Base-by-base conservation (phyloP, 31 red algal species). In the Odonthalia washingtoniensis region DNA sequence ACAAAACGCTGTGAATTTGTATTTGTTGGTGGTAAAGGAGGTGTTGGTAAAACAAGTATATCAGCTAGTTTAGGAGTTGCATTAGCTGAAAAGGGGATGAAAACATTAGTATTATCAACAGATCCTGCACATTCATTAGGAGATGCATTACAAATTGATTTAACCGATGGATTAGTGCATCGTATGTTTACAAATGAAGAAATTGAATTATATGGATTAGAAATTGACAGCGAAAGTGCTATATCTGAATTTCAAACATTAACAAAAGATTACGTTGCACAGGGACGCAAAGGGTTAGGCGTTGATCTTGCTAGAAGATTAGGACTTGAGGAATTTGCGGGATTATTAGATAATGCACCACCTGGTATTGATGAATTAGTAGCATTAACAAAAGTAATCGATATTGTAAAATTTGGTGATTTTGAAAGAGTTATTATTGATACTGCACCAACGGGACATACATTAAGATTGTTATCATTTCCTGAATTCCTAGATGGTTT, bases 381-480 rank as follows among this genome's bases (percentile, higher is more conserved):
- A 5, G 94, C 94, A 33, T 85, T 99, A 28, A 83, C 94, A 21
- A 78, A 96, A 76, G 91, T 99, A 31, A 81, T 99, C 40, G 87
- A 89, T 26, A 66, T 96, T 33, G 88, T 99, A 26, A 83, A 90
- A 60, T 81, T 69, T 57, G 89, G 85, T 0, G 84, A 95, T 65
- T 99, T 91, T 84, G 94, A 99, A 53, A 77, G 87, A 30, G 88
- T 99, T 18, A 80, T 99, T 40, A 75, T 99, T 6, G 97, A 99
- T 57, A 99, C 97, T 33, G 97, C 97, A 40, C 97, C 97, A 0
- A 99, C 97, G 2, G 97, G 97, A 6, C 97, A 99, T 78, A 96
- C 97, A 57, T 75, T 99, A 74, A 62, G 97, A 4, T 65, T 99
- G 85, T 72, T 99, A 69, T 45, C 75, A 0, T 99, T 96, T 74